phyloP scores from a whole-genome alignment of 768 basidiomycete genomes.

The Russula griseocarnosa region DNA sequence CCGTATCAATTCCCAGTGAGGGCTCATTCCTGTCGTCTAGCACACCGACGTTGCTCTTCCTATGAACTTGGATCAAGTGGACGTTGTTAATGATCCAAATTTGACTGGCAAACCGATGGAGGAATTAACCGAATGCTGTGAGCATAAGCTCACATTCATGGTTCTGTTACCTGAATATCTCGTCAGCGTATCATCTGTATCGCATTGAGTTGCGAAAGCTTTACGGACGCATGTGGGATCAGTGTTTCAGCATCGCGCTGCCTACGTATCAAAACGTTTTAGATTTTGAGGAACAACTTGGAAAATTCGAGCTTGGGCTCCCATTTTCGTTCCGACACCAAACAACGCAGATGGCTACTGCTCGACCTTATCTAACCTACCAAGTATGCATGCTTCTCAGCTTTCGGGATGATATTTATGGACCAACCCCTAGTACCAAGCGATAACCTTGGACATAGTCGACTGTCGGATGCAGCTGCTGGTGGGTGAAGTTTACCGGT shows the following conservation, averaged over 20 bases:
- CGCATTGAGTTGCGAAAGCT: constrained; percentile 20
- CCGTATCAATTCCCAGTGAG: neutral
- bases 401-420: neutral
- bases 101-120: constrained; percentile 28
- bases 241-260: constrained; percentile 28
- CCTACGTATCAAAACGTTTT: constrained; percentile 29
- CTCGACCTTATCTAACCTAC: constrained; percentile 26
- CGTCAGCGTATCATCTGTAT: constrained; percentile 26
- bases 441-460: constrained; percentile 19
- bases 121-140: constrained; percentile 28
- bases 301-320: constrained; percentile 29
- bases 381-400: constrained; percentile 18
- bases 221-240: constrained; percentile 29
- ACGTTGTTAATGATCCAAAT: constrained; percentile 22
- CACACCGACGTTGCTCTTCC: constrained; percentile 29
- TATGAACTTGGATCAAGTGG: constrained; percentile 29
- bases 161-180: neutral
- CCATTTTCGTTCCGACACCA: constrained; percentile 26
- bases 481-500: constrained; percentile 12
- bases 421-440: constrained; percentile 19
- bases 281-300: constrained; percentile 28
- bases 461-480: constrained; percentile 22
- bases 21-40: constrained; percentile 12
- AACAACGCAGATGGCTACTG: constrained; percentile 23
- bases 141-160: neutral